phyloP scores from a whole-genome alignment of 768 basidiomycete genomes.

The Tremella mesenterica region DNA sequence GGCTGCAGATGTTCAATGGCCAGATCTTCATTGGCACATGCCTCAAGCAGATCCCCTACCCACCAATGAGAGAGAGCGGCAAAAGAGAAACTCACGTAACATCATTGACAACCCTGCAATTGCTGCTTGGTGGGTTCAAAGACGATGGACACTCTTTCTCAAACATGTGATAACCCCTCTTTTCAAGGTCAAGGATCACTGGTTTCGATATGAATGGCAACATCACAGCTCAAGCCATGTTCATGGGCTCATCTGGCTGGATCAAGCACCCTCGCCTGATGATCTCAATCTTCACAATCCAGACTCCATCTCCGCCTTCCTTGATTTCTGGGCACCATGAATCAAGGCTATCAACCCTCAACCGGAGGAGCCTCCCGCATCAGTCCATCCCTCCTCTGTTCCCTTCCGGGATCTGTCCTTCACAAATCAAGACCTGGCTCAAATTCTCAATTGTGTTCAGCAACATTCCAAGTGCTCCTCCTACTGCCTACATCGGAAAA shows the following conservation, averaged over 20 bases:
- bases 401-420: not conserved
- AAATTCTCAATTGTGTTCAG: not conserved
- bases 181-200: not conserved
- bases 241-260: not conserved
- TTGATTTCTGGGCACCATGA: not conserved
- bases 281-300: not conserved
- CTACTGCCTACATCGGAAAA: not conserved
- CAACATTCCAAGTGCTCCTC: not conserved
- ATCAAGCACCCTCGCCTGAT: not conserved
- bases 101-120: slow-evolving; percentile 1
- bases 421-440: not conserved
- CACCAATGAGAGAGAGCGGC: not conserved
- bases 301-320: not conserved
- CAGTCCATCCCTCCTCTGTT: not conserved
- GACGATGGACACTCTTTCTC: not conserved
- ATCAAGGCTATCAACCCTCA: not conserved
- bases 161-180: not conserved
- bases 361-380: not conserved
- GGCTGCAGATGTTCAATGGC: slow-evolving; percentile 1
- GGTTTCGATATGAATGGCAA: slow-evolving; percentile 5
- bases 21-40: not conserved
- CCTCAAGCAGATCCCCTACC: not conserved
- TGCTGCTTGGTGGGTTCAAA: slow-evolving; percentile 1
- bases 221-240: not conserved
- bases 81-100: not conserved